Evolutionary conservation across 2,329 filamentous ascomycete genomes (phyloP).

Genomic region (Thielaviopsis cerberus): DNA sequence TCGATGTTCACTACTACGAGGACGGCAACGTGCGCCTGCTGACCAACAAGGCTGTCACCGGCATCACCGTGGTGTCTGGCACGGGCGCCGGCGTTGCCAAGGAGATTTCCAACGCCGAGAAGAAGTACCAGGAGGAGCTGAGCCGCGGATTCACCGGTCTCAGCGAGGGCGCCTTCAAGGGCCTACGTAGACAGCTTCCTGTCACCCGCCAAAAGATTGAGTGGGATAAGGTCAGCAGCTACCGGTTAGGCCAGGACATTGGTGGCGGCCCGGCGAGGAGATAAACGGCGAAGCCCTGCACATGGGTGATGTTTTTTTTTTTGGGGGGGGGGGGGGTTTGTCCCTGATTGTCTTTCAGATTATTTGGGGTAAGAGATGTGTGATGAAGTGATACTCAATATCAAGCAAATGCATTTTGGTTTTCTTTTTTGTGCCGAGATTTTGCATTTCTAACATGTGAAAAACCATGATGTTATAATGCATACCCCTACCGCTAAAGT

Average conservation of each 20-base stretch:
- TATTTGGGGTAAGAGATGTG: neutral
- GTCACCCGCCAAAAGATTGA: conserved; percentile 98
- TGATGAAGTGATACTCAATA: neutral
- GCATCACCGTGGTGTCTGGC: conserved; percentile 38
- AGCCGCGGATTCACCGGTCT: conserved; percentile 76
- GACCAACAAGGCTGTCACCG: conserved; percentile 59
- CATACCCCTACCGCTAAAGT: no score
- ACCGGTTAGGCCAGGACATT: conserved; percentile 67
- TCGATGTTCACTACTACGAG: conserved; percentile 98
- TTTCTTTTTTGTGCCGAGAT: neutral
- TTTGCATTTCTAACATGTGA: no score
- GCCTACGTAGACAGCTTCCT: conserved; percentile 73
- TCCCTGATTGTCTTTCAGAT: no score
- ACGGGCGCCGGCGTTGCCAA: conserved; percentile 52
- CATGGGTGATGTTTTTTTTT: neutral
- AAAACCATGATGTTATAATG: no score
- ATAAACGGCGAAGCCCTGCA: conserved; percentile 18
- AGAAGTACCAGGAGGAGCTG: conserved; percentile 88
- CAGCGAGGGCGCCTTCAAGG: conserved; percentile 91
- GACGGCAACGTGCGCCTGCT: conserved; percentile 90
- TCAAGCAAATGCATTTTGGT: neutral
- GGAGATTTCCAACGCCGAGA: conserved; percentile 64
- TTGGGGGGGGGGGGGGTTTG: no score
- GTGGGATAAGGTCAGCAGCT: conserved; percentile 95
- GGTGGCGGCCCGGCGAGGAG: conserved; percentile 44